Evolutionary conservation across 148 eudicot species (phyloP), one percentile per base, ranked within the genome.

Genomic region (Pharnaceum exiguum): DNA sequence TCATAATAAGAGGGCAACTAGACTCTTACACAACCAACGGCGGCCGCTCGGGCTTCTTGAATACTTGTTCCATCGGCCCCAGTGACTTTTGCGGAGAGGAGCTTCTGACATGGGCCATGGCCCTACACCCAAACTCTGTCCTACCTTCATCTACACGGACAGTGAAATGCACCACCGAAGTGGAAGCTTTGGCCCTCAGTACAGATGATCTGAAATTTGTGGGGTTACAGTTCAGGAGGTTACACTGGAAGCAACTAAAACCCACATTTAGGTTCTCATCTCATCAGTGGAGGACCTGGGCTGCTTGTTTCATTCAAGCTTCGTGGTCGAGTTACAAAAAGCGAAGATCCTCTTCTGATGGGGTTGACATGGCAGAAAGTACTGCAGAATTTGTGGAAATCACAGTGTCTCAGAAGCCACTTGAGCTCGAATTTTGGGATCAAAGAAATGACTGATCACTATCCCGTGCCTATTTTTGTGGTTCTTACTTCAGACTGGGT

Each of bases 201-300:
- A 57, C 71, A 1, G 63, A 66, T 15, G 71, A 66, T 42, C 17
- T 72, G 21, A 72, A 40, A 24, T 60, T 60, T 7, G 63, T 72
- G 8, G 67, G 47, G 1, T 17, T 38, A 1, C 71, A 72, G 40
- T 72, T 72, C 37, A 29, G 50, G 10, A 31, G 61, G 28, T 36
- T 60, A 10, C 76, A 72, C 25, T 65, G 76, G 36, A 65, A 59
- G 55, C 37, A 44, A 2, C 33, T 71, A 16, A 51, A 27, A 52
- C 66, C 55, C 32, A 55, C 60, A 0, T 60, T 72, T 7, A 11
- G 59, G 37, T 62, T 23, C 15, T 44, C 57, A 8, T 66, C 71
- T 1, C 67, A 60, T 22, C 67, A 60, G 27, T 72, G 68, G 77
- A 39, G 77, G 43, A 66, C 72, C 6, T 57, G 77, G 77, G 69